Conservation (phyloP, 2,329 filamentous ascomycete species). For the Ceratocystis papillata region DNA sequence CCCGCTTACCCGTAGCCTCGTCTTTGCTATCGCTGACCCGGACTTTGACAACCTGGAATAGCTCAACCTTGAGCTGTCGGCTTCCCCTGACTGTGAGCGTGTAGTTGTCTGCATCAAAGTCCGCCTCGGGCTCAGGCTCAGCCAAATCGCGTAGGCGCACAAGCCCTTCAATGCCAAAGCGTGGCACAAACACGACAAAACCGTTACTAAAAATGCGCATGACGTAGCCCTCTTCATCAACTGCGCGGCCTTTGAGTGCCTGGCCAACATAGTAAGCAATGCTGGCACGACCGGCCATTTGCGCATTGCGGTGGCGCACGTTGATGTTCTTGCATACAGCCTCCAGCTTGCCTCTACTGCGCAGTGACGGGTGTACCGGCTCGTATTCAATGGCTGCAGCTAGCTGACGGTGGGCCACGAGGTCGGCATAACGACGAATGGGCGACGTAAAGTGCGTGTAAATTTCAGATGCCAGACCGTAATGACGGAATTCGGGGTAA, state of each 20-base stretch:
- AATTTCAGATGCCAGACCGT: slow-evolving; percentile 89
- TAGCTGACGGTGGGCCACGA: slow-evolving; percentile 86
- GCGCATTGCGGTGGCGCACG: slow-evolving; percentile 88
- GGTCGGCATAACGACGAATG: slow-evolving; percentile 93
- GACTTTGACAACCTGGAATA: slow-evolving; percentile 88
- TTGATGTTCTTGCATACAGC: slow-evolving; percentile 98
- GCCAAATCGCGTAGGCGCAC: slow-evolving; percentile 72
- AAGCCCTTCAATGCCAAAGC: slow-evolving; percentile 89
- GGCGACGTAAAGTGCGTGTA: slow-evolving; percentile 98
- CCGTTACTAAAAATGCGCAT: slow-evolving; percentile 98
- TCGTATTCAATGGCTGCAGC: slow-evolving; percentile 93
- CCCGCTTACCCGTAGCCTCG: slow-evolving; percentile 89
- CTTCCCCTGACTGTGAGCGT: slow-evolving; percentile 52
- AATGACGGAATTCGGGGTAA: slow-evolving; percentile 91
- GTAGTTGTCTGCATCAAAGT: slow-evolving; percentile 80
- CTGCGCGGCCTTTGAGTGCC: slow-evolving; percentile 54
- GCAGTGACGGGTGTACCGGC: slow-evolving; percentile 66
- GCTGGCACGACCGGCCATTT: slow-evolving; percentile 84
- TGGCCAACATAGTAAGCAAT: slow-evolving; percentile 98
- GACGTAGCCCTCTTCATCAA: slow-evolving; percentile 81
- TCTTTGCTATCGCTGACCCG: slow-evolving; percentile 88
- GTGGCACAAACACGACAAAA: slow-evolving; percentile 88
- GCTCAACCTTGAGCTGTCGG: slow-evolving; percentile 52
- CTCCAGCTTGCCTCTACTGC: slow-evolving; percentile 75
- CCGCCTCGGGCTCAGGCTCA: slow-evolving; percentile 63